A percentile compares a stretch with the other conserved stretches of the same genome.
Evolutionary conservation across 306 rosid species (phyloP).

Genomic region (cucumber (Cucumis sativus)): DNA sequence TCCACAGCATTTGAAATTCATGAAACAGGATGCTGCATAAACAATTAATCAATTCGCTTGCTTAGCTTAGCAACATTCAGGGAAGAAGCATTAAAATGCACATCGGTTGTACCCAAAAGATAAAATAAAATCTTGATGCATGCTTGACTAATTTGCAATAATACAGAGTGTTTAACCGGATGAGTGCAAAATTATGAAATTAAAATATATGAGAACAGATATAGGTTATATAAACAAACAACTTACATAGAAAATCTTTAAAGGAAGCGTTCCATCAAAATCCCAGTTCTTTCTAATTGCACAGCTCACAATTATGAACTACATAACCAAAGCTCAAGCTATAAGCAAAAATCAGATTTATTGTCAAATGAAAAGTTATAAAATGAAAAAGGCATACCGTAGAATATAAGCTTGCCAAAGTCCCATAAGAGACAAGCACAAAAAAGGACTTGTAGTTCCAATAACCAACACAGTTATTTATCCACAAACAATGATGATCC

Average conservation of each 20-base stretch:
- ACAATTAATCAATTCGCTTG: neutral
- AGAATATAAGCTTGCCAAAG: conserved; percentile 45
- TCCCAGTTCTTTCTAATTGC: conserved; percentile 51
- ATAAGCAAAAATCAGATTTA: neutral
- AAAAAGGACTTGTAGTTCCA: conserved; percentile 83
- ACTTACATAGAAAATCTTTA: conserved; percentile 60
- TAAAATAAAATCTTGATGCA: neutral
- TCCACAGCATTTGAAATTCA: neutral
- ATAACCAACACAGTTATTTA: conserved; percentile 86
- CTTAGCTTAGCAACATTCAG: neutral
- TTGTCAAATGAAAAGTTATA: neutral
- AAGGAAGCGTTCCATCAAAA: conserved; percentile 16
- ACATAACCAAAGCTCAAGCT: conserved; percentile 1
- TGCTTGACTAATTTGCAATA: neutral
- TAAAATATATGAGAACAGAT: neutral
- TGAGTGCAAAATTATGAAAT: neutral
- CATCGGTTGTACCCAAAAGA: neutral
- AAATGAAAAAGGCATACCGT: conserved; percentile 30
- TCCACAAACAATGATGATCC: conserved; percentile 94
- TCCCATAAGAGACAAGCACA: conserved; percentile 39
- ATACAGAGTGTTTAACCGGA: neutral
- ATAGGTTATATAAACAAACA: neutral
- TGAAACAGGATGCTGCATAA: neutral
- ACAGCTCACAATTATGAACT: conserved; percentile 22
- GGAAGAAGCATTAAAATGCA: neutral